phyloP scores from a whole-genome alignment of 257 asterid genomes.

The Nyctanthes arbortristis region DNA sequence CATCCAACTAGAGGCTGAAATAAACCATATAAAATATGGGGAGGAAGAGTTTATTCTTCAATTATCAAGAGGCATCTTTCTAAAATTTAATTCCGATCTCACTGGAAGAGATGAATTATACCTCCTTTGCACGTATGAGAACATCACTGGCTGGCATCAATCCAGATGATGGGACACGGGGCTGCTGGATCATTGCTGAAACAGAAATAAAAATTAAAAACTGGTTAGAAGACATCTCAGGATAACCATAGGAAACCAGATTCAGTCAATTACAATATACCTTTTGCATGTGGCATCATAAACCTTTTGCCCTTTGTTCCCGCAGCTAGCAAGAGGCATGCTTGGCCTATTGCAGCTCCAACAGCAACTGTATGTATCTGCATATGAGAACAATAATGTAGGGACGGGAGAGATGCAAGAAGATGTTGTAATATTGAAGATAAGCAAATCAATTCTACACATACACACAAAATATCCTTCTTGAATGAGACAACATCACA shows the following conservation, averaged over 20 bases:
- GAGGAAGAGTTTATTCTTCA: neutral
- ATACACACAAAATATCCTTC: constrained; percentile 1
- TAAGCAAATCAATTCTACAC: constrained; percentile 5
- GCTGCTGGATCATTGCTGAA: constrained; percentile 92
- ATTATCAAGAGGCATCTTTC: neutral
- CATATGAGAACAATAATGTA: constrained; percentile 26
- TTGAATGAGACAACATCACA: constrained; percentile 11
- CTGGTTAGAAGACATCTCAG: constrained; percentile 16
- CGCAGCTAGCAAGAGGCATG: constrained; percentile 90
- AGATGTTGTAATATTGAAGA: neutral
- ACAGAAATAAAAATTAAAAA: constrained; percentile 26
- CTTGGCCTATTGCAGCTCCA: constrained; percentile 94
- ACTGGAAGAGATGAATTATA: constrained; percentile 35
- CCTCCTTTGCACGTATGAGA: constrained; percentile 86
- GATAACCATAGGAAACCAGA: constrained; percentile 13
- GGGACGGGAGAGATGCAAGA: neutral
- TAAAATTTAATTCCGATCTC: constrained; percentile 6
- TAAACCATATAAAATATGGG: neutral
- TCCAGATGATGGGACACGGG: constrained; percentile 83
- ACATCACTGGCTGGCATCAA: constrained; percentile 91
- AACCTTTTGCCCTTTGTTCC: constrained; percentile 88
- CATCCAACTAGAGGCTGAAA: neutral
- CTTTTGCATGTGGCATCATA: constrained; percentile 92
- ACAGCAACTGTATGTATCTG: constrained; percentile 84
- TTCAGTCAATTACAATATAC: constrained; percentile 30